Percentiles rank a stretch among this genome's conserved stretches.
phyloP scores from a whole-genome alignment of 2,329 filamentous ascomycete species.

The Hypoxylon sp. region DNA sequence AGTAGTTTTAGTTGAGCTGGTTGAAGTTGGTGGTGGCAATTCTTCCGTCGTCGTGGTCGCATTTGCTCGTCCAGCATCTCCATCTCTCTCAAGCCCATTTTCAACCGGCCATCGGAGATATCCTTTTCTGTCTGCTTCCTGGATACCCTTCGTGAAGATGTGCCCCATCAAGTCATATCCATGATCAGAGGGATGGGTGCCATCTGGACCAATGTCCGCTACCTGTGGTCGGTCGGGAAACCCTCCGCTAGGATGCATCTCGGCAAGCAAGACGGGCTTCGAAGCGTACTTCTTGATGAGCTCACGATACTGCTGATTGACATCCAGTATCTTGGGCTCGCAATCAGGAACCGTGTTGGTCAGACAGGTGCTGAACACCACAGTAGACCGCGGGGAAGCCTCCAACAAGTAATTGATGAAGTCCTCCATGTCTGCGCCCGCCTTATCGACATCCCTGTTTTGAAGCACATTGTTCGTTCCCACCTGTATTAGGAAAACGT shows the following conservation, averaged over 20 bases:
- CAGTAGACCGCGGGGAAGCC: constrained; percentile 50
- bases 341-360: constrained; percentile 50
- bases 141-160: constrained; percentile 48
- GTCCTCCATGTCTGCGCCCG: constrained; percentile 48
- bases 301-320: constrained; percentile 52
- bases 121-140: constrained; percentile 47
- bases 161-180: constrained; percentile 53
- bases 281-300: constrained; percentile 47
- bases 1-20: constrained; percentile 1
- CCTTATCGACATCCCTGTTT: constrained; percentile 46
- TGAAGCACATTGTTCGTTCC: constrained; percentile 56
- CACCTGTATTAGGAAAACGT: constrained; percentile 54
- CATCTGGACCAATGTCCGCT: constrained; percentile 50
- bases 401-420: constrained; percentile 53
- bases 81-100: constrained; percentile 49
- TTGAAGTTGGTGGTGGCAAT: constrained; percentile 28
- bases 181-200: constrained; percentile 50
- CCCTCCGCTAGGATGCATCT: constrained; percentile 52
- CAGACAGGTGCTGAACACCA: constrained; percentile 52
- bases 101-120: constrained; percentile 50
- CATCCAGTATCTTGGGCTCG: constrained; percentile 50
- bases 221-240: constrained; percentile 44
- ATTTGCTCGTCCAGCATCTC: constrained; percentile 44
- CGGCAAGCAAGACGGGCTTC: constrained; percentile 52
- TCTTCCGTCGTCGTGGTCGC: constrained; percentile 32